Evolutionary conservation across 208 protist species (phyloP).

Genomic region (Trypanosoma melophagium): DNA sequence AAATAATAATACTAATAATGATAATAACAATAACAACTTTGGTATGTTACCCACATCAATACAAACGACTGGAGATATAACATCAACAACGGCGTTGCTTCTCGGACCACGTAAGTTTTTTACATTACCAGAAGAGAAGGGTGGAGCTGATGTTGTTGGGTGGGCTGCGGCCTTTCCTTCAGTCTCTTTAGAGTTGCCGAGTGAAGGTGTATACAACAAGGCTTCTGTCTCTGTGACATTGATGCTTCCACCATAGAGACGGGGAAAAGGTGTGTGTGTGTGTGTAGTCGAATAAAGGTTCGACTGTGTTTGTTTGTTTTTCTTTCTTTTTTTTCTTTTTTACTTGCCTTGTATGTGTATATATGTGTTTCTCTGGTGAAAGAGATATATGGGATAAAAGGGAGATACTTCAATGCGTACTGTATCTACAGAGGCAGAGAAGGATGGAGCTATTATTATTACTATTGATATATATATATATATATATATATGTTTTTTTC

Average conservation of each 20-base stretch:
- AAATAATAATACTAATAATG: not conserved
- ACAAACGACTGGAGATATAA: no score
- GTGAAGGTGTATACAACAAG: conserved; percentile 29
- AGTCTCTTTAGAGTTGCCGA: conserved; percentile 43
- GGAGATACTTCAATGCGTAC: no score
- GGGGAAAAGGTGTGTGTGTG: no score
- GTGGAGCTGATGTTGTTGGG: conserved; percentile 41
- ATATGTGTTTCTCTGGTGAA: conserved; percentile 15
- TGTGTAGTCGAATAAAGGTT: conserved; percentile 12
- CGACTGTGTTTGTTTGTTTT: no score
- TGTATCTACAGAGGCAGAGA: no score
- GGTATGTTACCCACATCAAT: no score
- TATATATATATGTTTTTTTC: no score
- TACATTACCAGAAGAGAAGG: conserved; percentile 29
- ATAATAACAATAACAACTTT: no score
- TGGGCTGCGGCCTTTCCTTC: conserved; percentile 45
- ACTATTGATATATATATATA: no score
- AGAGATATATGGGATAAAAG: no score
- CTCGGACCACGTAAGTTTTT: conserved; percentile 32
- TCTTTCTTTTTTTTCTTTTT: no score
- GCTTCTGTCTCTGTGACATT: conserved; percentile 26
- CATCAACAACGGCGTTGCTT: conserved; percentile 15
- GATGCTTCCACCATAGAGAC: conserved; percentile 25
- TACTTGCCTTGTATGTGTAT: conserved; percentile 20
- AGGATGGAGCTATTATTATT: no score